Evolutionary conservation across 805 yeast species (phyloP).

Genomic region (Candida sithepensis): DNA sequence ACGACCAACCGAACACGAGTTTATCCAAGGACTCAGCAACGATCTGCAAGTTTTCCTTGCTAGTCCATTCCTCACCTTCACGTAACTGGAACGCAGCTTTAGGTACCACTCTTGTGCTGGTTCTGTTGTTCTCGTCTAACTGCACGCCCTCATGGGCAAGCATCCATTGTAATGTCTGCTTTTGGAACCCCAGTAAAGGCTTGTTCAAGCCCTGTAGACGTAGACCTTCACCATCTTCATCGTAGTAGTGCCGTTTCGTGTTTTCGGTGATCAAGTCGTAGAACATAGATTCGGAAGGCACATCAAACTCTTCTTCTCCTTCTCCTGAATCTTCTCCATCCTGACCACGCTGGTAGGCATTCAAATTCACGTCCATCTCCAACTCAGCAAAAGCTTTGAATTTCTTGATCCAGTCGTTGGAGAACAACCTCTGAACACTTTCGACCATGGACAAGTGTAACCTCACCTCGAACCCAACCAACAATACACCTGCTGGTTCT

Average conservation of each 20-base stretch:
- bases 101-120: neutral
- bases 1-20: conserved; percentile 53
- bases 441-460: conserved; percentile 4
- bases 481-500: neutral
- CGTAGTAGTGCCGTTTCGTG: conserved; percentile 30
- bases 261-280: conserved; percentile 47
- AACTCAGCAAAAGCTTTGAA: conserved; percentile 15
- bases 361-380: conserved; percentile 8
- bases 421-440: conserved; percentile 12
- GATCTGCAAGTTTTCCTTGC: conserved; percentile 15
- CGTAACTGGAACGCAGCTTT: neutral
- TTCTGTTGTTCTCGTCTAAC: neutral
- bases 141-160: conserved; percentile 44
- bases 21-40: conserved; percentile 35
- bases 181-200: conserved; percentile 41
- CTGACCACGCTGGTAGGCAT: neutral
- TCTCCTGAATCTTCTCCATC: neutral
- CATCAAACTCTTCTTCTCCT: conserved; percentile 1
- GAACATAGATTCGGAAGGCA: conserved; percentile 35
- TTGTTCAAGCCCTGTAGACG: conserved; percentile 20
- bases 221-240: conserved; percentile 5
- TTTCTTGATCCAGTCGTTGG: conserved; percentile 17
- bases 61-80: neutral
- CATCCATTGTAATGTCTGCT: conserved; percentile 55
- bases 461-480: neutral